Conservation (phyloP, 371 early-diverging fungal species). For the Funneliformis caledonium region DNA sequence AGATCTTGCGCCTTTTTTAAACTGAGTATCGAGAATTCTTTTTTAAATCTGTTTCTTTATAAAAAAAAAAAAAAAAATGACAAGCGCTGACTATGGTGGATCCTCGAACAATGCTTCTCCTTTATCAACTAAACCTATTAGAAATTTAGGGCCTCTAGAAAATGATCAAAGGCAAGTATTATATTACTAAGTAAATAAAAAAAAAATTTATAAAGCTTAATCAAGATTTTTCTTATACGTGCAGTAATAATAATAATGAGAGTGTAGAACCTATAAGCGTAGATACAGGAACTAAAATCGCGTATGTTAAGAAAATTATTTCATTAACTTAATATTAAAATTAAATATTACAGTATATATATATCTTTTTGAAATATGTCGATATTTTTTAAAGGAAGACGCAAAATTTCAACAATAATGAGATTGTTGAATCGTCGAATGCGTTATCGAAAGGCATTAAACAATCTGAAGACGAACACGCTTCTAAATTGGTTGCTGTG, state of each 20-base stretch:
- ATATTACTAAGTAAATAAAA: not conserved
- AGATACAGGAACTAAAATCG: not conserved
- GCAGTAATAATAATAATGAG: not conserved
- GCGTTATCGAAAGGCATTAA: not conserved
- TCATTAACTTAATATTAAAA: not conserved
- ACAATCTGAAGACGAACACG: not conserved
- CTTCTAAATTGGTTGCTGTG: conserved; percentile 53
- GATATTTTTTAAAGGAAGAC: not conserved
- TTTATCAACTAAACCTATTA: not conserved
- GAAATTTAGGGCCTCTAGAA: not conserved
- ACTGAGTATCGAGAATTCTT: not conserved
- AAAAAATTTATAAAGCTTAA: not conserved
- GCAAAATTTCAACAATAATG: not conserved
- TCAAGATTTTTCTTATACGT: not conserved
- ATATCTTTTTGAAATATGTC: too few species aligned
- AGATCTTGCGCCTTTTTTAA: too few species aligned
- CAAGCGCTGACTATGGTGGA: not conserved
- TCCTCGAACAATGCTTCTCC: not conserved
- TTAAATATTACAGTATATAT: too few species aligned
- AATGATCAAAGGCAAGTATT: not conserved
- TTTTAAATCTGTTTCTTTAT: not conserved
- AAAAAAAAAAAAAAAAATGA: not conserved
- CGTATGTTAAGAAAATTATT: not conserved
- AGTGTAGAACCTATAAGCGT: not conserved
- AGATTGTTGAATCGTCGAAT: not conserved